phyloP scores from a whole-genome alignment of 805 yeast species.

The Ogataea saltuana region DNA sequence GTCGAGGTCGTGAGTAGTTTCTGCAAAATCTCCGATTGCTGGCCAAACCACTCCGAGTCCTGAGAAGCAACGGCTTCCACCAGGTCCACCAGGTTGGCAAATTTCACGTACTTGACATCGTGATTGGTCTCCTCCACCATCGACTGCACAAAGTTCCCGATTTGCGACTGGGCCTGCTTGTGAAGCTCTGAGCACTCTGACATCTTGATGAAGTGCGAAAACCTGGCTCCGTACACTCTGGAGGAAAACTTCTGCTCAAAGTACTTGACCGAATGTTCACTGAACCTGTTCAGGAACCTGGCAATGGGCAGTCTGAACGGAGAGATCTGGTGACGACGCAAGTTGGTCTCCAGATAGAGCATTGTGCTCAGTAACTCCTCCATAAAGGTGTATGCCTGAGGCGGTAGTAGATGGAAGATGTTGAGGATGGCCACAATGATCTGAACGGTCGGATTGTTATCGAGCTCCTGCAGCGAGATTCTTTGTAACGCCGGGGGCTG shows the following conservation, averaged over 20 bases:
- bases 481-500: slow-evolving; percentile 75
- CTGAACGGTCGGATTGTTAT: slow-evolving; percentile 77
- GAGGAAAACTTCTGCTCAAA: slow-evolving; percentile 66
- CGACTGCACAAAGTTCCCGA: slow-evolving; percentile 48
- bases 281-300: slow-evolving; percentile 79
- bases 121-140: slow-evolving; percentile 48
- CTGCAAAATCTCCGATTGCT: slow-evolving; percentile 47
- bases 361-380: slow-evolving; percentile 80
- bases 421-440: slow-evolving; percentile 88
- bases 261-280: slow-evolving; percentile 69
- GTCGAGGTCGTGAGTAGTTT: slow-evolving; percentile 45
- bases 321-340: slow-evolving; percentile 81
- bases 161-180: slow-evolving; percentile 51
- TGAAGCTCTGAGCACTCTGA: slow-evolving; percentile 59
- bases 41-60: slow-evolving; percentile 55
- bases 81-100: slow-evolving; percentile 73
- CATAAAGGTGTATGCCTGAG: slow-evolving; percentile 89
- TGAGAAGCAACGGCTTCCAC: slow-evolving; percentile 50
- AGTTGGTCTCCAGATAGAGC: slow-evolving; percentile 73
- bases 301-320: slow-evolving; percentile 93
- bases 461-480: slow-evolving; percentile 77
- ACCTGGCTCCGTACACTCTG: slow-evolving; percentile 62
- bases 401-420: slow-evolving; percentile 87
- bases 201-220: slow-evolving; percentile 63
- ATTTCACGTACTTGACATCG: slow-evolving; percentile 59